These are phyloP conservation scores for Wickerhamiella lipophila DNA, from an alignment of 805 yeast genomes.

Conservation along the genomic window DNA sequence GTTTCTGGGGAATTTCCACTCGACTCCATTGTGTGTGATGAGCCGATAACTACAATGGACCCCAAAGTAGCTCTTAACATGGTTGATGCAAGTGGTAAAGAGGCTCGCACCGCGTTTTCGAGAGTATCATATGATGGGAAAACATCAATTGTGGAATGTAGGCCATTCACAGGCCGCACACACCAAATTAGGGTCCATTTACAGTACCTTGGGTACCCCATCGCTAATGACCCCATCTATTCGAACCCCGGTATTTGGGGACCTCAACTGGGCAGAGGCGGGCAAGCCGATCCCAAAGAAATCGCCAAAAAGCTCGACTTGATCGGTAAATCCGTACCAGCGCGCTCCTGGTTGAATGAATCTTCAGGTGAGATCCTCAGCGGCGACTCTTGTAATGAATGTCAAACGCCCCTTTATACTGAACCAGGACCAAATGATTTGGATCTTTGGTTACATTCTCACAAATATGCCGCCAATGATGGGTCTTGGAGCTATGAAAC, in stretches of 20 bases:
- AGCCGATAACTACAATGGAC: slow-evolving; percentile 56
- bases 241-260: slow-evolving; percentile 80
- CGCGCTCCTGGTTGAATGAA: slow-evolving; percentile 45
- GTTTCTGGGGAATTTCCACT: slow-evolving; percentile 81
- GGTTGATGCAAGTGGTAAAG: slow-evolving; percentile 37
- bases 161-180: slow-evolving; percentile 81
- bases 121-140: slow-evolving; percentile 56
- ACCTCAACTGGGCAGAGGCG: slow-evolving; percentile 47
- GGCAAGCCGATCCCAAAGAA: slow-evolving; percentile 34
- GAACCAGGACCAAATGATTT: slow-evolving; percentile 86
- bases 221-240: slow-evolving; percentile 80
- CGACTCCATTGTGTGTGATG: slow-evolving; percentile 41
- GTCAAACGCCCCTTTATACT: slow-evolving; percentile 59
- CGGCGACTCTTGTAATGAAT: slow-evolving; percentile 47
- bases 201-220: slow-evolving; percentile 72
- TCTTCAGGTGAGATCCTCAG: slow-evolving; percentile 50
- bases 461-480: slow-evolving; percentile 44
- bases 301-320: slow-evolving; percentile 41
- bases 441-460: slow-evolving; percentile 85
- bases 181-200: slow-evolving; percentile 92
- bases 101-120: slow-evolving; percentile 59
- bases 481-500: slow-evolving; percentile 60
- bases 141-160: slow-evolving; percentile 61
- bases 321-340: slow-evolving; percentile 57
- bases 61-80: slow-evolving; percentile 62